Conservation (phyloP, 306 rosid species). For the Vachellia collinsii region DNA sequence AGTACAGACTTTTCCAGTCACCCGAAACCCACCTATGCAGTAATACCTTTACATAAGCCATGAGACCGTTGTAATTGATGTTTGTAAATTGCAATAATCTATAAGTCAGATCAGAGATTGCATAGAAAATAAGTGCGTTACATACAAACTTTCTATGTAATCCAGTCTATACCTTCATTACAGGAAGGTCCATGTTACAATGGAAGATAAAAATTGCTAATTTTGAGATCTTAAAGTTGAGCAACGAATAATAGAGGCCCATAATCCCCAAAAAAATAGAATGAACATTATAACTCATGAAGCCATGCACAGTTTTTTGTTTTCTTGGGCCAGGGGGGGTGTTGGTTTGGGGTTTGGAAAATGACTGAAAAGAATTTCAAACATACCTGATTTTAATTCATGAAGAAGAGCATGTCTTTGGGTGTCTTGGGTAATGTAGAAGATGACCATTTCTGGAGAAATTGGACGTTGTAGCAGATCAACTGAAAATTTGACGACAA, state of each 20-base stretch:
- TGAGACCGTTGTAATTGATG: slow-evolving; percentile 18
- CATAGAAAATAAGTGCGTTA: slow-evolving; percentile 25
- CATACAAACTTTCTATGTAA: slow-evolving; percentile 8
- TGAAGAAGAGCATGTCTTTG: slow-evolving; percentile 92
- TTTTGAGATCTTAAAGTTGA: not conserved
- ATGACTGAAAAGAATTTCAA: slow-evolving; percentile 7
- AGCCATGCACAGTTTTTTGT: not conserved
- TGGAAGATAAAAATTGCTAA: slow-evolving; percentile 2
- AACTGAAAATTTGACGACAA: slow-evolving; percentile 47
- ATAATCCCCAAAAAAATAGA: not conserved
- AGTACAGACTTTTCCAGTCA: slow-evolving; percentile 83
- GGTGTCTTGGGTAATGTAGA: slow-evolving; percentile 95
- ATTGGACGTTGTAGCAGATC: slow-evolving; percentile 73
- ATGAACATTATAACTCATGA: not conserved
- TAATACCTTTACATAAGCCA: slow-evolving; percentile 36
- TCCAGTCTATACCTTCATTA: not conserved
- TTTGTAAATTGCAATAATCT: slow-evolving; percentile 15
- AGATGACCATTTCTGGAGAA: slow-evolving; percentile 78
- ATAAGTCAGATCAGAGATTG: slow-evolving; percentile 10
- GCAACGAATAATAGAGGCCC: not conserved
- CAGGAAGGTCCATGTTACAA: not conserved
- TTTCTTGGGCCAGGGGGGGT: not conserved
- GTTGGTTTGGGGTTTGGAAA: not conserved
- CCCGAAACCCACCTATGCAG: slow-evolving; percentile 83
- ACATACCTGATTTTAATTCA: slow-evolving; percentile 81